A percentile compares a stretch with the other conserved stretches of the same genome.
Evolutionary conservation across 352 stramenopile species (phyloP).

Genomic region (Sclerospora graminicola): DNA sequence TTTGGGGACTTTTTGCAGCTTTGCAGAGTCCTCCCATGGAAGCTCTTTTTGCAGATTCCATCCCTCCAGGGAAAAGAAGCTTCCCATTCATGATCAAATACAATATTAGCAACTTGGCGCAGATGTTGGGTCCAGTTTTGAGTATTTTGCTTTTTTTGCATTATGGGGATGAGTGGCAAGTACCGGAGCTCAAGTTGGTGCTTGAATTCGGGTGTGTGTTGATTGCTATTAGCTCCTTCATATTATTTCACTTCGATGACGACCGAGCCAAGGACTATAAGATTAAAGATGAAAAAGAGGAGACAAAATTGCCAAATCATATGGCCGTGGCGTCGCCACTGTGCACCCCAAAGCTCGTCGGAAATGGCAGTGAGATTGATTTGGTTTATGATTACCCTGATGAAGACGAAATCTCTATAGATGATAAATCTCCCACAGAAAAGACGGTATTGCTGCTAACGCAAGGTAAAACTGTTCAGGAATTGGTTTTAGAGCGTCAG

Average conservation of each 20-base stretch:
- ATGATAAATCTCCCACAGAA: slow-evolving; percentile 22
- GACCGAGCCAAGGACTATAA: slow-evolving; percentile 27
- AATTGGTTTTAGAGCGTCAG: not conserved
- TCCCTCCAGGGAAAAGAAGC: slow-evolving; percentile 52
- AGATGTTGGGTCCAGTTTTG: slow-evolving; percentile 20
- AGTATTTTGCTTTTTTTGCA: slow-evolving; percentile 58
- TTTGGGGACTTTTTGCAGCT: slow-evolving; percentile 77
- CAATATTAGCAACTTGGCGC: not conserved
- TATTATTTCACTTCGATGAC: slow-evolving; percentile 76
- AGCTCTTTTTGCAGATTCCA: slow-evolving; percentile 79
- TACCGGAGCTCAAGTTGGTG: slow-evolving; percentile 46
- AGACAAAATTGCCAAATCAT: not conserved
- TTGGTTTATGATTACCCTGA: not conserved
- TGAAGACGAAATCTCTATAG: not conserved
- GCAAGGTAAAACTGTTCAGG: slow-evolving; percentile 15
- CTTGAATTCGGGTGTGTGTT: slow-evolving; percentile 58
- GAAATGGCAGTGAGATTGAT: not conserved
- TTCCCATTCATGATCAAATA: slow-evolving; percentile 17
- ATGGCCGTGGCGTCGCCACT: not conserved
- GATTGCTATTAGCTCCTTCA: slow-evolving; percentile 38
- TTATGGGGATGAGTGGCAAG: slow-evolving; percentile 70
- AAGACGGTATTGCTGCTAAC: slow-evolving; percentile 24
- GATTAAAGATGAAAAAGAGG: not conserved
- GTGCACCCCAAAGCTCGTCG: not conserved
- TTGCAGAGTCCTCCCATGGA: slow-evolving; percentile 67